Conservation (phyloP, 768 basidiomycete genomes). For the Trametes elegans region DNA sequence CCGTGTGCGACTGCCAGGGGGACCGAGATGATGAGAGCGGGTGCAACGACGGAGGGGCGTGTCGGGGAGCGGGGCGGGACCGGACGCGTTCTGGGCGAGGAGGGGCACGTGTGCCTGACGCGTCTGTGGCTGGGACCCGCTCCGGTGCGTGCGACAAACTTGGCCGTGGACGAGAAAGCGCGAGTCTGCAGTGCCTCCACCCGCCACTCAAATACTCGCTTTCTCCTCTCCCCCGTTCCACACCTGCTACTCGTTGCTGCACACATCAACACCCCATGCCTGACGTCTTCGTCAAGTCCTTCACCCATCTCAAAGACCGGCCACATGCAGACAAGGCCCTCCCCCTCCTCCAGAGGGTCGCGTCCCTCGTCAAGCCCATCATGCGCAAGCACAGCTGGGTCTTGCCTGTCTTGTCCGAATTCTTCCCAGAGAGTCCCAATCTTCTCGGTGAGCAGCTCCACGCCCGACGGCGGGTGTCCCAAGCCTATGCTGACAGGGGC, state of each 20-base stretch:
- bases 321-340: conserved; percentile 70
- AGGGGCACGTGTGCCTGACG: conserved; percentile 6
- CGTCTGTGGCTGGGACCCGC: conserved; percentile 10
- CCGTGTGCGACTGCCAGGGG: neutral
- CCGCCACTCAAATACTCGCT: too few relatives aligned
- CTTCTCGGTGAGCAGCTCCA: conserved; percentile 59
- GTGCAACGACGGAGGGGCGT: neutral
- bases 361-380: conserved; percentile 87
- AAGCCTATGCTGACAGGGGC: conserved; percentile 2
- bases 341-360: conserved; percentile 62
- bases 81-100: conserved; percentile 10
- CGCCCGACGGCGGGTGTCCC: conserved; percentile 11
- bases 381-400: conserved; percentile 86
- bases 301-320: conserved; percentile 67
- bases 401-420: conserved; percentile 78
- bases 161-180: too few relatives aligned
- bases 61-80: conserved; percentile 11
- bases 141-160: neutral
- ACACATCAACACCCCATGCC: conserved; percentile 38
- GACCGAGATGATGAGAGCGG: neutral
- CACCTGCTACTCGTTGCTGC: neutral
- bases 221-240: neutral
- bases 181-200: too few relatives aligned
- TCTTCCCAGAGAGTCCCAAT: conserved; percentile 74
- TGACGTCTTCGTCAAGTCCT: conserved; percentile 59